These are phyloP conservation scores for Monosporozyma siamensis DNA, from an alignment of 805 yeast species.

Conservation along the genomic window DNA sequence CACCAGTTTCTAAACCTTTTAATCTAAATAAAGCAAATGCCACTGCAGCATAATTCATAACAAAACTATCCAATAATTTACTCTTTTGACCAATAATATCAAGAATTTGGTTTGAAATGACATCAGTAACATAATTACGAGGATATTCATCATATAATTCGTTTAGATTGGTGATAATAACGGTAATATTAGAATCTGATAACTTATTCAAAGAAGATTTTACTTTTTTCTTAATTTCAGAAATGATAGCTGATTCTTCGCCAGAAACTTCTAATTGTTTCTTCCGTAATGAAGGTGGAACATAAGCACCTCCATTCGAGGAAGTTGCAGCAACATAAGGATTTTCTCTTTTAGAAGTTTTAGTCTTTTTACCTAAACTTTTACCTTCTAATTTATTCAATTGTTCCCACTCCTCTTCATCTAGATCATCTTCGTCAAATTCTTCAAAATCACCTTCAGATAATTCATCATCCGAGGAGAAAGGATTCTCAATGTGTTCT, in stretches of 20 bases:
- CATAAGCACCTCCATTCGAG: slow-evolving; percentile 40
- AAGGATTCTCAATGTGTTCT: slow-evolving; percentile 26
- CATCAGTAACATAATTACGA: slow-evolving; percentile 69
- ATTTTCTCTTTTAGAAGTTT: slow-evolving; percentile 40
- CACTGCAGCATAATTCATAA: slow-evolving; percentile 69
- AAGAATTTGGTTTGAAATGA: slow-evolving; percentile 50
- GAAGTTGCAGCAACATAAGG: slow-evolving; percentile 60
- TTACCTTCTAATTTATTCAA: slow-evolving; percentile 23
- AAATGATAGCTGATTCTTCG: slow-evolving; percentile 38
- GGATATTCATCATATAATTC: slow-evolving; percentile 56
- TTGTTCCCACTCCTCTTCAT: slow-evolving; percentile 30
- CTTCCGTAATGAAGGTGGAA: slow-evolving; percentile 81
- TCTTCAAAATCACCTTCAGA: slow-evolving; percentile 38
- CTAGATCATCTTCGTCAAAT: slow-evolving; percentile 32
- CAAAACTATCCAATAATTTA: slow-evolving; percentile 65
- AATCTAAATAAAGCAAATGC: slow-evolving; percentile 64
- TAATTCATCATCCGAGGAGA: slow-evolving; percentile 35
- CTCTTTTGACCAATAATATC: slow-evolving; percentile 58
- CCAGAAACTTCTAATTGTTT: slow-evolving; percentile 32
- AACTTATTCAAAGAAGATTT: slow-evolving; percentile 81
- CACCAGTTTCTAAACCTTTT: slow-evolving; percentile 87
- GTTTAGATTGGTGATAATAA: slow-evolving; percentile 62
- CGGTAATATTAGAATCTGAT: slow-evolving; percentile 74
- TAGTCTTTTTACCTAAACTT: slow-evolving; percentile 25
- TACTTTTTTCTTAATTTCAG: slow-evolving; percentile 48